Conservation (phyloP, 345 rosid genomes). For the Gossypium sturtianum region DNA sequence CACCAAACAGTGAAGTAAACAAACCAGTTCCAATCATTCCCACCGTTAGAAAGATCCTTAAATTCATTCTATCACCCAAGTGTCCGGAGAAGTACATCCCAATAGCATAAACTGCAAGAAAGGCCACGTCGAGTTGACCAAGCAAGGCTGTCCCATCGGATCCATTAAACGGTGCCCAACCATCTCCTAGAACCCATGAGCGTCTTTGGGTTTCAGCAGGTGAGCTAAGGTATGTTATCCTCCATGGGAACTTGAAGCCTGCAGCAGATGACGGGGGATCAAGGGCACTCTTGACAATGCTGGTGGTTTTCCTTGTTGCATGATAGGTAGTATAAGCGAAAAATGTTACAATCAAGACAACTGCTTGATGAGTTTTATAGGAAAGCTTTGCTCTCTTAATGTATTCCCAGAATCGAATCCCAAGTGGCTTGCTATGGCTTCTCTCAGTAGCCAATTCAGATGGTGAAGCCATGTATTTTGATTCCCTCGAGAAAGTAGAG, state of each 20-base stretch:
- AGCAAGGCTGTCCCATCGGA: conserved; percentile 68
- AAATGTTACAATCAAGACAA: conserved; percentile 78
- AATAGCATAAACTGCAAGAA: conserved; percentile 66
- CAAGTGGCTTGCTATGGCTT: conserved; percentile 43
- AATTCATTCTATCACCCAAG: conserved; percentile 80
- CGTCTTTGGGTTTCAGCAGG: conserved; percentile 24
- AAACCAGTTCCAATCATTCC: conserved; percentile 92
- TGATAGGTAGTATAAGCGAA: conserved; percentile 79
- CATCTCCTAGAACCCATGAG: conserved; percentile 38
- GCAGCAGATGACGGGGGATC: conserved; percentile 54
- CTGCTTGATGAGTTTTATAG: conserved; percentile 54
- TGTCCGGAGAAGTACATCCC: conserved; percentile 94
- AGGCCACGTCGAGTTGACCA: conserved; percentile 85
- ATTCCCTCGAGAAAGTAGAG: not conserved
- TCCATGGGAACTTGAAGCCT: conserved; percentile 40
- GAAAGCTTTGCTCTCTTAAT: conserved; percentile 46
- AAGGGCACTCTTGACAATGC: conserved; percentile 86
- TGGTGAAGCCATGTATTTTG: conserved; percentile 46
- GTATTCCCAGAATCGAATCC: conserved; percentile 55
- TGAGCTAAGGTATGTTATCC: conserved; percentile 13
- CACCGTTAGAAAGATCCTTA: conserved; percentile 68
- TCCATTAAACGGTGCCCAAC: conserved; percentile 88
- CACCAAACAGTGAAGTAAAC: conserved; percentile 75
- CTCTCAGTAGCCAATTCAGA: conserved; percentile 21
- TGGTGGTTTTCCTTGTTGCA: conserved; percentile 79